Conservation (phyloP, 768 basidiomycete genomes). For the Tylopilus plumbeoviolaceoides region DNA sequence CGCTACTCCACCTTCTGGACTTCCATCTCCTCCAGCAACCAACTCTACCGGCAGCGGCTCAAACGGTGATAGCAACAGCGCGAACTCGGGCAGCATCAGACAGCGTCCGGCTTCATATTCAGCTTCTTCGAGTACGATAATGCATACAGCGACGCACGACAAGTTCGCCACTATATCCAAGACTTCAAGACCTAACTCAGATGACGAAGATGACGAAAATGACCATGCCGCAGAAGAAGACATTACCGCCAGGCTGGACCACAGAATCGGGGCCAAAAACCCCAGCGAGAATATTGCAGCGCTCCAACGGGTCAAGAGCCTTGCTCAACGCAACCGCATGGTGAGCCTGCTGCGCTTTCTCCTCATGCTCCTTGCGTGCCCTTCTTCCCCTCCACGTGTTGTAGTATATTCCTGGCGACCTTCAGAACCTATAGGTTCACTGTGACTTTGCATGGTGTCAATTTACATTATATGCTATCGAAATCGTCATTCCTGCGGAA, state of each 20-base stretch:
- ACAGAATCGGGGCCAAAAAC: slow-evolving; percentile 32
- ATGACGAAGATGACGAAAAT: slow-evolving; percentile 49
- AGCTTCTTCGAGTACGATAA: slow-evolving; percentile 29
- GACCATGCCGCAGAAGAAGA: slow-evolving; percentile 57
- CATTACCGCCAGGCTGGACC: slow-evolving; percentile 52
- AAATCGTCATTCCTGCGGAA: not conserved
- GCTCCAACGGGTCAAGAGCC: slow-evolving; percentile 63
- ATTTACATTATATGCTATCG: slow-evolving; percentile 17
- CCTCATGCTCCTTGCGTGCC: slow-evolving; percentile 25
- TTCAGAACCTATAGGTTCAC: not conserved
- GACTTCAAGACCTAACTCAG: slow-evolving; percentile 29
- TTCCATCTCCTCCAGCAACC: slow-evolving; percentile 82
- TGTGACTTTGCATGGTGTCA: not conserved
- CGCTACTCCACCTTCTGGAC: slow-evolving; percentile 53
- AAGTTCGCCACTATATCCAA: slow-evolving; percentile 28
- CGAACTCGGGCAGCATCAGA: slow-evolving; percentile 38
- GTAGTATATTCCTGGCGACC: slow-evolving; percentile 18
- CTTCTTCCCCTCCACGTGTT: slow-evolving; percentile 26
- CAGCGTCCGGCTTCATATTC: slow-evolving; percentile 30
- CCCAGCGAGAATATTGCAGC: slow-evolving; percentile 55
- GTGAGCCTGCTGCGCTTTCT: slow-evolving; percentile 39
- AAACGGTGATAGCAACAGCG: slow-evolving; percentile 54
- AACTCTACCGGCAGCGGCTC: slow-evolving; percentile 83
- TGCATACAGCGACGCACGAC: slow-evolving; percentile 39
- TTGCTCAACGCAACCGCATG: slow-evolving; percentile 70